A percentile compares a stretch with the other conserved stretches of the same genome.
Conservation (phyloP, 108 stramenopile species). For the Stephanodiscus minutulus region DNA sequence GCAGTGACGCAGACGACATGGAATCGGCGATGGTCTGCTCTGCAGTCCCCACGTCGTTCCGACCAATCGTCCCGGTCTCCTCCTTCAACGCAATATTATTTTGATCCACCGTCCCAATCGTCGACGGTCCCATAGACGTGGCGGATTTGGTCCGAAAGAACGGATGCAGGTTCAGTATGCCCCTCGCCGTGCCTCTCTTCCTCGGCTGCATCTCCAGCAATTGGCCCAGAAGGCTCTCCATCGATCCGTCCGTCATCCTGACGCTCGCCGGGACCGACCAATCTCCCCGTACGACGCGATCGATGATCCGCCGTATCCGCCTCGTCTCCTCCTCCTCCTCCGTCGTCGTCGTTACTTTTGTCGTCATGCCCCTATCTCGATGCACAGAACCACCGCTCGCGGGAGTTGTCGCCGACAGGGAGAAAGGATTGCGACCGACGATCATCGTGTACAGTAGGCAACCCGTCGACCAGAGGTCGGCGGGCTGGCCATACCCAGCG, state of each 20-base stretch:
- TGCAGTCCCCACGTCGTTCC: background rate
- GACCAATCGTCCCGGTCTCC: background rate
- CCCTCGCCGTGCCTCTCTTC: constrained; percentile 27
- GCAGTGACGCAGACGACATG: background rate
- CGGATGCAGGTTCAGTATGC: constrained; percentile 29
- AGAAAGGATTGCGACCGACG: constrained; percentile 28
- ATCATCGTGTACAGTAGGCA: constrained; percentile 38
- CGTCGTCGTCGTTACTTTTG: background rate
- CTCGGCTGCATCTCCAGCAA: constrained; percentile 14
- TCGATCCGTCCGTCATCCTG: background rate
- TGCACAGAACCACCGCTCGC: background rate
- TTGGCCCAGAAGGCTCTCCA: constrained; percentile 17
- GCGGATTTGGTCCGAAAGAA: constrained; percentile 10
- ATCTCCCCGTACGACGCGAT: constrained; percentile 22
- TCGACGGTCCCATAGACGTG: background rate
- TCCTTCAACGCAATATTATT: background rate
- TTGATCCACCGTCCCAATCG: background rate
- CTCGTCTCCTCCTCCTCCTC: background rate
- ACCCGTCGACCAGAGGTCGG: constrained; percentile 27
- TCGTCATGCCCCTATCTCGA: background rate
- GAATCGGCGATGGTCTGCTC: background rate
- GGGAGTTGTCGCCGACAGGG: background rate
- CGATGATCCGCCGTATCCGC: constrained; percentile 17
- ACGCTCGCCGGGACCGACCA: constrained; percentile 23
- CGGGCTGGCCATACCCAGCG: constrained; percentile 17